These are phyloP conservation scores for Trichosphaerium sp. DNA, from an alignment of 78 protist species.

Conservation along the genomic window DNA sequence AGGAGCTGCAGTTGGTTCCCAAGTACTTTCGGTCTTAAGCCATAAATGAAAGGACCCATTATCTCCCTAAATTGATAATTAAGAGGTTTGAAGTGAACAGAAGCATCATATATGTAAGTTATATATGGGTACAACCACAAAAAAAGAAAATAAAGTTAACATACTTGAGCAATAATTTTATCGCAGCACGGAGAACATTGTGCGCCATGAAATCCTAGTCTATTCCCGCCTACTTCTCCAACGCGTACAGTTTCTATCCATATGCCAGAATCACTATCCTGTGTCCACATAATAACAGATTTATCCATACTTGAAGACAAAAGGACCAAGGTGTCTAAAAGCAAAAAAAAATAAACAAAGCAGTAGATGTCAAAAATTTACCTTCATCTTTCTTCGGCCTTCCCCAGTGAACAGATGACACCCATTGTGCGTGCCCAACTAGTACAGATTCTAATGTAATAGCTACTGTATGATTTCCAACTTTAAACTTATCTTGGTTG, in stretches of 20 bases:
- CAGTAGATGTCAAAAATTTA: neutral
- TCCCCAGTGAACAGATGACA: constrained; percentile 33
- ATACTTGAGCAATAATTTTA: constrained; percentile 35
- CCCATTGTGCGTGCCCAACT: constrained; percentile 50
- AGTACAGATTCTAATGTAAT: constrained; percentile 32
- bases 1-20: constrained; percentile 24
- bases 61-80: too few species aligned
- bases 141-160: too few species aligned
- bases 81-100: too few species aligned
- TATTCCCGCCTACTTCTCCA: constrained; percentile 61
- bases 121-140: too few species aligned
- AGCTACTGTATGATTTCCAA: too few species aligned
- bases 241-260: constrained; percentile 43
- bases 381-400: constrained; percentile 5
- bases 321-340: neutral
- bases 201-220: constrained; percentile 32
- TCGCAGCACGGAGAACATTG: constrained; percentile 12
- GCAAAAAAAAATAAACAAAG: neutral
- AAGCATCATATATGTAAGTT: too few species aligned
- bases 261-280: constrained; percentile 21
- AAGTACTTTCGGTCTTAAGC: constrained; percentile 2
- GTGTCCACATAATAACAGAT: constrained; percentile 40
- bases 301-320: constrained; percentile 53
- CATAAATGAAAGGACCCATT: constrained; percentile 50
- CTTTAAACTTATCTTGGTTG: too few species aligned